phyloP scores from a whole-genome alignment of 495 filamentous ascomycete genomes.

The Hypoxylon trugodes region DNA sequence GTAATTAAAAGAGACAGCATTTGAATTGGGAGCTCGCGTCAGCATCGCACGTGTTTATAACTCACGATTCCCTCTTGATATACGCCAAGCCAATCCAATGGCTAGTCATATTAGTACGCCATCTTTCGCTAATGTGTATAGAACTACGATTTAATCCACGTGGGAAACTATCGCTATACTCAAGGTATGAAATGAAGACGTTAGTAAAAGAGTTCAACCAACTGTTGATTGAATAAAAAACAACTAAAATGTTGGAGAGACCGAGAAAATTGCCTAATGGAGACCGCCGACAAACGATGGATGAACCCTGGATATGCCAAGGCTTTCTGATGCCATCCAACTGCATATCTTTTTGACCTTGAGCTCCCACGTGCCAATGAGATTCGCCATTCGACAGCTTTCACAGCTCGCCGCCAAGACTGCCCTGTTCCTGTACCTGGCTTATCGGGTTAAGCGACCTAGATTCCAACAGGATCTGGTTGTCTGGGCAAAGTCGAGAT shows the following conservation, averaged over 20 bases:
- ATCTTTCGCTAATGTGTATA: neutral
- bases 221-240: no score
- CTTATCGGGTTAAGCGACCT: constrained; percentile 22
- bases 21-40: no score
- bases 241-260: neutral
- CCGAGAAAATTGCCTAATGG: neutral
- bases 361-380: constrained; percentile 32
- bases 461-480: constrained; percentile 10
- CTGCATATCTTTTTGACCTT: constrained; percentile 21
- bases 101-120: neutral
- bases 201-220: no score
- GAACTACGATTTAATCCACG: neutral
- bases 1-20: no score
- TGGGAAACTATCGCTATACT: constrained; percentile 6
- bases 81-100: no score
- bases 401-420: constrained; percentile 13
- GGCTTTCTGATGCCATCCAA: constrained; percentile 15
- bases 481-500: constrained; percentile 1
- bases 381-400: constrained; percentile 14
- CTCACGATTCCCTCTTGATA: no score
- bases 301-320: constrained; percentile 21
- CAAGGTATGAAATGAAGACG: neutral
- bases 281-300: neutral
- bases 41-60: no score
- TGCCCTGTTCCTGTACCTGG: constrained; percentile 15